Conservation (phyloP, 345 rosid species). For the Melastoma malabathricum region DNA sequence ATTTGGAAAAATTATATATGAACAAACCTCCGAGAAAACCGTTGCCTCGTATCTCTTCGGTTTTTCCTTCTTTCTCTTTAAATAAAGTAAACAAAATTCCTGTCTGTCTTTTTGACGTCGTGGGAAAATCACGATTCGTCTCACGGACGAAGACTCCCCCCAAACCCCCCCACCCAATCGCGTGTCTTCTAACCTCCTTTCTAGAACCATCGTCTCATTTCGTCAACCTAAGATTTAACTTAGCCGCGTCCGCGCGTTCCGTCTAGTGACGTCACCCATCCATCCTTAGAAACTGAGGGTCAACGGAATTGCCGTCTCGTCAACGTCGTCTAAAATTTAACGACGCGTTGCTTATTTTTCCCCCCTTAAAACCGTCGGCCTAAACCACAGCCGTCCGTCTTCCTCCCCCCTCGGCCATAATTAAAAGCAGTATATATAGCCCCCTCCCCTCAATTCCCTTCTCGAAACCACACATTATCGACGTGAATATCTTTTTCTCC, state of each 20-base stretch:
- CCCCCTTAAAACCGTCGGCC: neutral
- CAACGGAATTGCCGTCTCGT: neutral
- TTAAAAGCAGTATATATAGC: no score
- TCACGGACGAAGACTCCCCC: no score
- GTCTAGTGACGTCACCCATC: neutral
- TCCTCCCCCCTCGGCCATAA: neutral
- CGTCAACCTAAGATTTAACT: neutral
- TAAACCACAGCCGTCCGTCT: neutral
- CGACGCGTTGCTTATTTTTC: slow-evolving; percentile 1
- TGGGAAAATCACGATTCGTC: no score
- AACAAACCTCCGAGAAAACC: no score
- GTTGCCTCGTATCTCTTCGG: no score
- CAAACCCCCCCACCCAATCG: neutral
- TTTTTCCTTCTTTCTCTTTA: no score
- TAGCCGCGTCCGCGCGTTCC: neutral
- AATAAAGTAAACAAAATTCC: no score
- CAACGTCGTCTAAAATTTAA: neutral
- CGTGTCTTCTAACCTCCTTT: neutral
- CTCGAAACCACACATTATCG: neutral
- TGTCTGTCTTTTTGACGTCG: no score
- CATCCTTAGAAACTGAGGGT: neutral
- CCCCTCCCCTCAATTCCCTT: neutral
- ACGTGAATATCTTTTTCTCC: neutral
- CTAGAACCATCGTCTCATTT: neutral
- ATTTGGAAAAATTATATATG: no score